Evolutionary conservation across 108 stramenopile genomes (phyloP).

Genomic region (Pseudonitzschia multistriata): DNA sequence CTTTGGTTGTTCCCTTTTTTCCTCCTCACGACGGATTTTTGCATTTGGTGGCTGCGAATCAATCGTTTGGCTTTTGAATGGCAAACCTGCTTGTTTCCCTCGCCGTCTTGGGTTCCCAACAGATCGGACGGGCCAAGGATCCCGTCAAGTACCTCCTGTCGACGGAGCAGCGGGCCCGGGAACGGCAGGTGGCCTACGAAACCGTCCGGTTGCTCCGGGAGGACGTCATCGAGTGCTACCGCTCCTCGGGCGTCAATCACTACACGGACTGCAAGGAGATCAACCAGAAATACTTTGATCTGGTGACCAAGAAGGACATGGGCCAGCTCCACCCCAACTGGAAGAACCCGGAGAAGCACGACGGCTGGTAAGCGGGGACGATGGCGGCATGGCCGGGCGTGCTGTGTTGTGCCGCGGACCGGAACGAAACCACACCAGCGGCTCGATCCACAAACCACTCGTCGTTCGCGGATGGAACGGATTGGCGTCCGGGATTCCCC

Average conservation of each 20-base stretch:
- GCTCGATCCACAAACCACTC: too few relatives aligned
- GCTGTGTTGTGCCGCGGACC: too few relatives aligned
- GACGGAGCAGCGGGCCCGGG: constrained; percentile 86
- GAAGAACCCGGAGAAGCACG: constrained; percentile 61
- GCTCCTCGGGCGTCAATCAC: constrained; percentile 83
- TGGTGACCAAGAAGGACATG: constrained; percentile 70
- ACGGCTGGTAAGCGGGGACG: constrained; percentile 45
- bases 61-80: too few relatives aligned
- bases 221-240: constrained; percentile 84
- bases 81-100: too few relatives aligned
- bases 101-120: too few relatives aligned
- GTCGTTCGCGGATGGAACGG: too few relatives aligned
- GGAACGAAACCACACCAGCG: too few relatives aligned
- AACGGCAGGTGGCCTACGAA: constrained; percentile 85
- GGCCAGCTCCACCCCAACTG: constrained; percentile 84
- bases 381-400: too few relatives aligned
- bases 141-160: constrained; percentile 81
- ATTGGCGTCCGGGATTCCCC: too few relatives aligned
- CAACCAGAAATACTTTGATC: constrained; percentile 60
- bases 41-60: too few relatives aligned
- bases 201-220: constrained; percentile 82
- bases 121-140: constrained; percentile 65
- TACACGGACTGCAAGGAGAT: constrained; percentile 83
- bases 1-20: too few relatives aligned
- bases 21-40: too few relatives aligned